These are phyloP conservation scores for Jamesozyma rosinii DNA, from an alignment of 805 yeast species.

Conservation along the genomic window DNA sequence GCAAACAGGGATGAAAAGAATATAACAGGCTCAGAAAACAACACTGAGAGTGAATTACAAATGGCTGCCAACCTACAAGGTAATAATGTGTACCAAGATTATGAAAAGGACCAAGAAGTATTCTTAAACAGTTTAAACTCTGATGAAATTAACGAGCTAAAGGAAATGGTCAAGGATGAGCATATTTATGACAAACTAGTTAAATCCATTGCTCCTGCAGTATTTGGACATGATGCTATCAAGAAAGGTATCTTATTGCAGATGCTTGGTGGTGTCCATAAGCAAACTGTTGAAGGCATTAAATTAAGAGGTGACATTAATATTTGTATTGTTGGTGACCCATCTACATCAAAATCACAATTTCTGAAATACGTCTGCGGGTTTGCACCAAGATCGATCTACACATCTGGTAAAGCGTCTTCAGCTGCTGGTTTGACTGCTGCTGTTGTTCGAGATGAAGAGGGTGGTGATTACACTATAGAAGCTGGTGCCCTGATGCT, in stretches of 20 bases:
- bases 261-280: constrained; percentile 91
- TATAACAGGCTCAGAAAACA: constrained; percentile 3
- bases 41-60: constrained; percentile 16
- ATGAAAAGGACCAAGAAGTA: constrained; percentile 67
- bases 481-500: constrained; percentile 98
- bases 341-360: constrained; percentile 94
- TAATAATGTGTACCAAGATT: constrained; percentile 30
- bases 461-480: constrained; percentile 91
- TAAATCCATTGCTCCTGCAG: constrained; percentile 87
- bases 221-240: constrained; percentile 88
- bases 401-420: constrained; percentile 96
- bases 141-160: constrained; percentile 74
- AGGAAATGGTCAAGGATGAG: constrained; percentile 83
- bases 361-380: constrained; percentile 86
- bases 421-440: constrained; percentile 99
- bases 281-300: constrained; percentile 86
- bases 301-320: constrained; percentile 93
- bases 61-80: constrained; percentile 23
- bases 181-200: constrained; percentile 79
- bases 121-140: constrained; percentile 70
- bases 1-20: too few species aligned
- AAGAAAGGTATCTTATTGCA: constrained; percentile 88
- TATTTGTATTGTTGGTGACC: constrained; percentile 94
- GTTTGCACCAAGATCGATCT: constrained; percentile 87
- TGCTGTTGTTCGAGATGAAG: constrained; percentile 94